Percentiles rank a stretch among this genome's conserved stretches.
Conservation (phyloP, 202 grass and related monocot species). For the Elaeis oleifera region DNA sequence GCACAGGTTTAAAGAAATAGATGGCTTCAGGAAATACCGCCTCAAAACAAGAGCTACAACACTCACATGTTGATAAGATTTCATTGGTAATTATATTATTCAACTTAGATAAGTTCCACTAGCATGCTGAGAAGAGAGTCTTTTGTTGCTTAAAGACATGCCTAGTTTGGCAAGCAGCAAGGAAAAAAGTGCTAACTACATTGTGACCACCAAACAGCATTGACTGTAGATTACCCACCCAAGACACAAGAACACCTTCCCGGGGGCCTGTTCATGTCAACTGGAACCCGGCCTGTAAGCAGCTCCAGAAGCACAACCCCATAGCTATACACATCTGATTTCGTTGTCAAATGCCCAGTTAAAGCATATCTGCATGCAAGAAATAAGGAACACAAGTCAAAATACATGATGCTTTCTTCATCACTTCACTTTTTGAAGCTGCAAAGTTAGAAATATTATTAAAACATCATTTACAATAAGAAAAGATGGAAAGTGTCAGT, state of each 20-base stretch:
- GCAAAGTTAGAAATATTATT: background rate
- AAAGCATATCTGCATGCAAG: conserved; percentile 10
- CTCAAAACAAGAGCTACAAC: too few relatives aligned
- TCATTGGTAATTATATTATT: too few relatives aligned
- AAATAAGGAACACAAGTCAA: background rate
- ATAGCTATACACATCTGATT: conserved; percentile 21
- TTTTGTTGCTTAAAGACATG: too few relatives aligned
- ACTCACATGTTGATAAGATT: too few relatives aligned
- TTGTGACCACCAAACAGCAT: too few relatives aligned
- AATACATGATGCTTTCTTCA: background rate
- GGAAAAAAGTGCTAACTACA: too few relatives aligned
- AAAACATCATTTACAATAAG: background rate
- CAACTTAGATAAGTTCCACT: too few relatives aligned
- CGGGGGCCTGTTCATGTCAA: conserved; percentile 17
- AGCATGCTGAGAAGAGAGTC: too few relatives aligned
- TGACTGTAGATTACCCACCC: conserved; percentile 1
- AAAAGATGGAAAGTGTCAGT: background rate
- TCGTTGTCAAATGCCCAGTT: conserved; percentile 21
- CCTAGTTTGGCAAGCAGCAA: too few relatives aligned
- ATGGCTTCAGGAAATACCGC: too few relatives aligned
- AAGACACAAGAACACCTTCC: conserved; percentile 21
- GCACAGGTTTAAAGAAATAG: too few relatives aligned
- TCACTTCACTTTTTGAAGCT: too few relatives aligned
- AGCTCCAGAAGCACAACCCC: conserved; percentile 15
- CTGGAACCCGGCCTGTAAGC: conserved; percentile 15